These are phyloP conservation scores for Pyrenochaeta sp. DNA, from an alignment of 2,329 filamentous ascomycete species.

Conservation along the genomic window DNA sequence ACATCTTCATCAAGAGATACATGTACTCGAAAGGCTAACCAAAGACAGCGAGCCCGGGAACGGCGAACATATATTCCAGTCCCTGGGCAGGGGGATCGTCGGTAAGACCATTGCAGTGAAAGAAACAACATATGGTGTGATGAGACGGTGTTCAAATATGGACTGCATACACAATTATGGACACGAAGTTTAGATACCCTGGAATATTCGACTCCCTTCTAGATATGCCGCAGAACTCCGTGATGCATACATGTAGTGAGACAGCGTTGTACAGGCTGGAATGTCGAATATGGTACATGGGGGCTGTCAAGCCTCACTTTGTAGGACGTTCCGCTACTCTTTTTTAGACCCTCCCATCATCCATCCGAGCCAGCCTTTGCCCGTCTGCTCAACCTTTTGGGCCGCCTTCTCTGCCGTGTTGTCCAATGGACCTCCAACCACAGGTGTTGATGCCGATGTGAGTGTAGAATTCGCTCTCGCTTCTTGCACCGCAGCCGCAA, in stretches of 20 bases:
- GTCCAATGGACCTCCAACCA: constrained; percentile 57
- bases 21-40: constrained; percentile 3
- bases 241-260: constrained; percentile 44
- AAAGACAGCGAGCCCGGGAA: constrained; percentile 55
- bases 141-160: neutral
- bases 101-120: constrained; percentile 1
- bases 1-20: neutral
- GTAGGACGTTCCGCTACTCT: constrained; percentile 22
- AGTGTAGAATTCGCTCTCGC: constrained; percentile 34
- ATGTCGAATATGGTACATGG: constrained; percentile 42
- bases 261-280: constrained; percentile 45
- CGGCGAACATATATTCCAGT: constrained; percentile 63
- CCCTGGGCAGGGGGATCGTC: constrained; percentile 46
- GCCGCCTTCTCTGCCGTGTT: constrained; percentile 53
- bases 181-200: constrained; percentile 41
- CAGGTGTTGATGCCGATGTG: constrained; percentile 40
- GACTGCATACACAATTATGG: constrained; percentile 30
- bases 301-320: constrained; percentile 7
- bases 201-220: constrained; percentile 26
- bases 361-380: constrained; percentile 59
- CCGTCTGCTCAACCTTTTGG: constrained; percentile 45
- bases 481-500: constrained; percentile 45
- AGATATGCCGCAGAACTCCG: constrained; percentile 36
- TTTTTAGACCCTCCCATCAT: constrained; percentile 50
- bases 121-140: constrained; percentile 1